Conservation (phyloP, 192 early-diverging fungal species). For the Phycomyces blakesleeanus region DNA sequence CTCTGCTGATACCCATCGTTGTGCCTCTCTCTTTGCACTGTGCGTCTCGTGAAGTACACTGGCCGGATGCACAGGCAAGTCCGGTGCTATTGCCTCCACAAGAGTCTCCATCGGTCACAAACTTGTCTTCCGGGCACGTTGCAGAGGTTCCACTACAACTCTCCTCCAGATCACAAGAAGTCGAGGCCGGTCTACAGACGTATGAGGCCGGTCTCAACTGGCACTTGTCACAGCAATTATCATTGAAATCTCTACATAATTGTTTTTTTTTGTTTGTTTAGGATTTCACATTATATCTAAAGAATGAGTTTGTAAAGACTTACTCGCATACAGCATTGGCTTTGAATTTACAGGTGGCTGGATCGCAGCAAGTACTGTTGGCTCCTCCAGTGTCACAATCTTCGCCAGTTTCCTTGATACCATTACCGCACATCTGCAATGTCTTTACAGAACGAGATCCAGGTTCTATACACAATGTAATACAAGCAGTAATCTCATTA, state of each 20-base stretch:
- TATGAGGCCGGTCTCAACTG: slow-evolving; percentile 48
- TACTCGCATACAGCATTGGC: slow-evolving; percentile 66
- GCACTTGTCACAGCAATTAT: slow-evolving; percentile 79
- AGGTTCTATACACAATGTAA: too few species aligned
- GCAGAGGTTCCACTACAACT: slow-evolving; percentile 69
- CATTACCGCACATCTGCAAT: slow-evolving; percentile 89
- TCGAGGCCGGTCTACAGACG: slow-evolving; percentile 70
- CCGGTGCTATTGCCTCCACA: slow-evolving; percentile 47
- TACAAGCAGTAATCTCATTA: too few species aligned
- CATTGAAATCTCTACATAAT: slow-evolving; percentile 70
- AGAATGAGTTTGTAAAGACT: slow-evolving; percentile 2
- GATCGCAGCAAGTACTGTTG: slow-evolving; percentile 81
- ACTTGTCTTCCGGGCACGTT: slow-evolving; percentile 67
- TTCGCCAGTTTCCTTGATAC: slow-evolving; percentile 82
- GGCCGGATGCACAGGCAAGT: slow-evolving; percentile 62
- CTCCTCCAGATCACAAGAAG: slow-evolving; percentile 78
- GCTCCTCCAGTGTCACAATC: slow-evolving; percentile 87
- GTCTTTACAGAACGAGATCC: slow-evolving; percentile 31
- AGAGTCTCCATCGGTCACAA: slow-evolving; percentile 58
- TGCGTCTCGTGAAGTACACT: slow-evolving; percentile 69
- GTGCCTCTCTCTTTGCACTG: slow-evolving; percentile 62
- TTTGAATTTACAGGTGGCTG: slow-evolving; percentile 76
- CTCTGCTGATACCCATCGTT: slow-evolving; percentile 44
- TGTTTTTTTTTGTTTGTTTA: too few species aligned
- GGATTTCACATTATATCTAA: too few species aligned